These are phyloP conservation scores for Leersia perrieri DNA, from an alignment of 176 grass and related monocot genomes.

Conservation along the genomic window DNA sequence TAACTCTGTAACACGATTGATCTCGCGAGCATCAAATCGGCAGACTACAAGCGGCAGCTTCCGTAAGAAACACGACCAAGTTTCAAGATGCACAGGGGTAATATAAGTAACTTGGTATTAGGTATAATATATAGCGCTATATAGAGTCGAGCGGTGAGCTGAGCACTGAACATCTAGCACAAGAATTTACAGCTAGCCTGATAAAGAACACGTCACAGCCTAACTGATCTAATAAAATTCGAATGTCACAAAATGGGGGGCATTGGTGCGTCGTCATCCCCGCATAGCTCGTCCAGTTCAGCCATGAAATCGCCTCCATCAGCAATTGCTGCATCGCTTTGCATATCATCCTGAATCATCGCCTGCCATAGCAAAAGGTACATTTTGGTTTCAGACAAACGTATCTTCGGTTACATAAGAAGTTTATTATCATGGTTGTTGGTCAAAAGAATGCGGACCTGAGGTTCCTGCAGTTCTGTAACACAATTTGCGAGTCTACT, in stretches of 20 bases:
- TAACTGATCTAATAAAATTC: constrained; percentile 46
- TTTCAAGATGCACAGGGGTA: neutral
- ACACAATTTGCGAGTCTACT: constrained; percentile 60
- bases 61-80: neutral
- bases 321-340: constrained; percentile 32
- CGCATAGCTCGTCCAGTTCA: constrained; percentile 64
- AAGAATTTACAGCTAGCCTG: constrained; percentile 60
- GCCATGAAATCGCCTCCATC: constrained; percentile 64
- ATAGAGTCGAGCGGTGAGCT: constrained; percentile 25
- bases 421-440: neutral
- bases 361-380: constrained; percentile 34
- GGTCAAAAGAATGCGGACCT: constrained; percentile 36
- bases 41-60: neutral
- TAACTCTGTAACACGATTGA: neutral
- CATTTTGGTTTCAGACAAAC: neutral
- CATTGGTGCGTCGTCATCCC: constrained; percentile 42
- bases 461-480: constrained; percentile 57
- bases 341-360: constrained; percentile 44
- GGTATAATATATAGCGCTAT: constrained; percentile 41
- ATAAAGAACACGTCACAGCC: constrained; percentile 43
- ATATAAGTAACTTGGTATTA: constrained; percentile 33
- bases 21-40: neutral
- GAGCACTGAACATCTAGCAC: constrained; percentile 27
- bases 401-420: neutral
- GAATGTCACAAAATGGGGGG: constrained; percentile 51